phyloP scores from a whole-genome alignment of 2,329 filamentous ascomycete genomes.

The Chaetomiaceae sp. region DNA sequence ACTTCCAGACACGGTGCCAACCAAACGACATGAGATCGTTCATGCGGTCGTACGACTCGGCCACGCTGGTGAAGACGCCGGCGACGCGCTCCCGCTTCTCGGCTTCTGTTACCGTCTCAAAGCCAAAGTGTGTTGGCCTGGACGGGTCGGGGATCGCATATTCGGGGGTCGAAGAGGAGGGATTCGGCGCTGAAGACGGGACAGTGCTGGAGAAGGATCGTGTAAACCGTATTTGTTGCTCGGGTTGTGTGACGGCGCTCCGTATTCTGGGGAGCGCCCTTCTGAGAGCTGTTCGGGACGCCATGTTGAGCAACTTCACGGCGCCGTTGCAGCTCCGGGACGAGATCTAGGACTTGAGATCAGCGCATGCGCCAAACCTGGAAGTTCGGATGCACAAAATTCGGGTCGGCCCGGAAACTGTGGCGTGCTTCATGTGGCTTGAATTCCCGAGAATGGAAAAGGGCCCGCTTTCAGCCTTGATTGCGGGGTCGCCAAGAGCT shows the following conservation, averaged over 20 bases:
- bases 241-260: constrained; percentile 2
- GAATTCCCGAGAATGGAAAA: background rate
- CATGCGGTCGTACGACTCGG: constrained; percentile 93
- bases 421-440: constrained; percentile 13
- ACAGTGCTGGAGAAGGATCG: constrained; percentile 14
- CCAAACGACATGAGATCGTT: constrained; percentile 99
- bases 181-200: constrained; percentile 4
- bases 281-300: constrained; percentile 18
- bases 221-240: constrained; percentile 10
- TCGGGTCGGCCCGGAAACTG: constrained; percentile 13
- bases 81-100: constrained; percentile 72
- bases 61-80: constrained; percentile 90
- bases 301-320: constrained; percentile 13
- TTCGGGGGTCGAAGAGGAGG: constrained; percentile 17
- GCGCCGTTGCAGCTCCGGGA: constrained; percentile 1
- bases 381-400: constrained; percentile 11
- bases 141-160: constrained; percentile 24
- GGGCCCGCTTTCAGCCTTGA: constrained; percentile 15
- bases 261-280: constrained; percentile 17
- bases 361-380: constrained; percentile 19
- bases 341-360: constrained; percentile 7
- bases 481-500: constrained; percentile 13
- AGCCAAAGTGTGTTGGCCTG: constrained; percentile 78
- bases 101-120: constrained; percentile 74
- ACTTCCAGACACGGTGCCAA: constrained; percentile 93